Evolutionary conservation across 306 rosid genomes (phyloP), one percentile per base, ranked within the genome.

Genomic region (Lathyrus aphaca): DNA sequence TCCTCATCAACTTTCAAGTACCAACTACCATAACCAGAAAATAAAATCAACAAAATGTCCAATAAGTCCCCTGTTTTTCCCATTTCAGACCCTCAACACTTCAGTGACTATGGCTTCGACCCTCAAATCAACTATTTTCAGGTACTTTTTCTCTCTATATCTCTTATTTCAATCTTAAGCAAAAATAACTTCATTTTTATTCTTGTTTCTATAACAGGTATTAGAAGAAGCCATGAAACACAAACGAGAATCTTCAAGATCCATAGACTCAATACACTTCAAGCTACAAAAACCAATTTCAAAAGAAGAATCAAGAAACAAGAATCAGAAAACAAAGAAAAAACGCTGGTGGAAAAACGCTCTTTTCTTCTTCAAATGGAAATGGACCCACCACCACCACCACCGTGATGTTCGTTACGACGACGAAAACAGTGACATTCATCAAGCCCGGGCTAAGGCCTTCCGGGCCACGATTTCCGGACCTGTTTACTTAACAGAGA

Each of bases 101-200:
- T 87, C 82, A 88, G 92, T 61, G 99, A 94, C 84, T 94, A 94
- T 72, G 99, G 99, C 69, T 94, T 94, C 66, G 98, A 94, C 75
- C 92, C 98, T 16, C 96, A 90, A 75, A 73, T 88, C 78, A 90
- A 91, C 81, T 91, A 91, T 42, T 89, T 94, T 65, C 99, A 94
- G 88, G 99, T 94, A 53, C 65, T 58, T 45, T 54, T 16, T 50
- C 15, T n/a, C 13, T 46, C 44, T 54, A 23, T 56, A 23, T 56
- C 62, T 25, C 6, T 56, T 13, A 12, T 27, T 56, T 17, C 2
- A 10, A 21, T 21, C 8, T 21, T 32, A 30, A 30, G 2, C 13
- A 10, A 19, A 21, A 10, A 21, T 10, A 55, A 21, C 12, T 9
- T 13, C 40, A 14, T 56, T 56, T 27, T 10, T 2, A 5, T 17